A percentile compares a stretch with the other conserved stretches of the same genome.
phyloP scores from a whole-genome alignment of 768 basidiomycete species.

The Tricholoma saponaceum region DNA sequence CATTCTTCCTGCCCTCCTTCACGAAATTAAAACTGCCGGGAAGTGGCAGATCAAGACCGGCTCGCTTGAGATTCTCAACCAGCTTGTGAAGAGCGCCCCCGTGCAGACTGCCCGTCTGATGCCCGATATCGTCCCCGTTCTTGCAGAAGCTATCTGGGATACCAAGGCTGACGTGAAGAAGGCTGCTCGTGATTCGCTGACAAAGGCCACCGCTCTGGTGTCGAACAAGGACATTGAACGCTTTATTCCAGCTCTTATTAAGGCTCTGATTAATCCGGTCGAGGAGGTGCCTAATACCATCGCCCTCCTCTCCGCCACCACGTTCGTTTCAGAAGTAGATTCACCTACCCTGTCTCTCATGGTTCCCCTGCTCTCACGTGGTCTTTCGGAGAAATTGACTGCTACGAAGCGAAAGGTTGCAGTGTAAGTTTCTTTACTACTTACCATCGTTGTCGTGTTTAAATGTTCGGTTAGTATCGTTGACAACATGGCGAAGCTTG shows the following conservation, averaged over 20 bases:
- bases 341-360: conserved; percentile 95
- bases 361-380: conserved; percentile 93
- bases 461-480: conserved; percentile 57
- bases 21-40: conserved; percentile 92
- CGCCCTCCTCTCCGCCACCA: conserved; percentile 92
- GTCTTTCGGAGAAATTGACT: conserved; percentile 91
- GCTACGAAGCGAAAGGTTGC: conserved; percentile 97
- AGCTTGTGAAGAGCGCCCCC: conserved; percentile 81
- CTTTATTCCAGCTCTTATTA: conserved; percentile 97
- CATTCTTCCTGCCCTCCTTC: conserved; percentile 83
- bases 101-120: conserved; percentile 83
- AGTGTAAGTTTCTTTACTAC: conserved; percentile 55
- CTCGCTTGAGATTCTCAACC: conserved; percentile 75
- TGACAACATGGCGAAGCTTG: conserved; percentile 98
- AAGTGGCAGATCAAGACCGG: conserved; percentile 98
- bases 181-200: conserved; percentile 90
- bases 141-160: conserved; percentile 97
- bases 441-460: conserved; percentile 14
- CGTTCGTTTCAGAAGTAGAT: conserved; percentile 99
- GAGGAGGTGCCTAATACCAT: conserved; percentile 98
- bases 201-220: conserved; percentile 89
- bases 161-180: conserved; percentile 99
- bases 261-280: conserved; percentile 97
- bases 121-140: conserved; percentile 92
- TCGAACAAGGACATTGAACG: conserved; percentile 98